phyloP scores from a whole-genome alignment of 768 basidiomycete genomes.

The Suillus cothurnatus region DNA sequence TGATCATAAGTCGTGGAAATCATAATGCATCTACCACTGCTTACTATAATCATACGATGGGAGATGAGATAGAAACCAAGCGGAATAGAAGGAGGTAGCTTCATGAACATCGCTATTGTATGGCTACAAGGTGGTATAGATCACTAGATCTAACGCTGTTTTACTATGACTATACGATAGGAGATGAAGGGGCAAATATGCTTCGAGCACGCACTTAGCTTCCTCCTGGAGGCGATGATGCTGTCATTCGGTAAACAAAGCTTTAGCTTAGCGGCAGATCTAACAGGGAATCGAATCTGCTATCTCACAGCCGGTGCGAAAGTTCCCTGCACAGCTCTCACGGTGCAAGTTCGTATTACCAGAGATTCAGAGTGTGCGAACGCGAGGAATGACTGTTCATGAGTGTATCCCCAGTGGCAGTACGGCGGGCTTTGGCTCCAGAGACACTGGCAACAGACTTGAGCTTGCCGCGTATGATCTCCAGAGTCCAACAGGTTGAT shows the following conservation, averaged over 20 bases:
- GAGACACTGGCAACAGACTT: neutral
- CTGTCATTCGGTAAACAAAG: neutral
- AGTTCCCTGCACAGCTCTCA: neutral
- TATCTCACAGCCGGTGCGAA: neutral
- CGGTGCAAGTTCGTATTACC: neutral
- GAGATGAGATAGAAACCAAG: neutral
- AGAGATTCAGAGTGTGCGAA: neutral
- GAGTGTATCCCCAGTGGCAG: too few species aligned
- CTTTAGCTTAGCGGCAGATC: neutral
- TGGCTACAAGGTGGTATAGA: neutral
- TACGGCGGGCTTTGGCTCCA: neutral
- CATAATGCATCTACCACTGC: neutral
- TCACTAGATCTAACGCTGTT: neutral
- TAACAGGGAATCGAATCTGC: neutral
- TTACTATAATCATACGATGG: neutral
- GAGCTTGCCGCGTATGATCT: neutral
- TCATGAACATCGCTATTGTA: neutral
- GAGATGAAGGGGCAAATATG: neutral
- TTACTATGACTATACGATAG: neutral
- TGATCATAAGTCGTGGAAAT: neutral
- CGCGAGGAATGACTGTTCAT: neutral
- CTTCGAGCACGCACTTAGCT: neutral
- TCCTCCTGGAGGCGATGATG: neutral
- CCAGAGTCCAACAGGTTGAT: neutral
- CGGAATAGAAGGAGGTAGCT: neutral